These are phyloP conservation scores for Ephemerocybe angulata DNA, from an alignment of 768 basidiomycete species.

Conservation along the genomic window DNA sequence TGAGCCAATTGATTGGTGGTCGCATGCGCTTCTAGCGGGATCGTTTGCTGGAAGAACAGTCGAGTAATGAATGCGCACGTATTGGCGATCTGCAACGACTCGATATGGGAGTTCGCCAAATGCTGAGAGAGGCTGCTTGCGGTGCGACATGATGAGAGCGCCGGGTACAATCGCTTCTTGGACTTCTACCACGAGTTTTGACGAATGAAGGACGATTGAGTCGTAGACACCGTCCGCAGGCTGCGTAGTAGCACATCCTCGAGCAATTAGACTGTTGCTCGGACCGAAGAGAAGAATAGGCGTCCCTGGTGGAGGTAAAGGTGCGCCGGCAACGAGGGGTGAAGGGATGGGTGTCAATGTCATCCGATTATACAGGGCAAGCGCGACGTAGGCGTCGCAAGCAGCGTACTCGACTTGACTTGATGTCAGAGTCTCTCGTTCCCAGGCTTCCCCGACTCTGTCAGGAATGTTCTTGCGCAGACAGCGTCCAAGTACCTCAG, in stretches of 20 bases:
- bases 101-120: conserved; percentile 16
- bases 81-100: conserved; percentile 8
- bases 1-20: no score
- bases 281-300: conserved; percentile 3
- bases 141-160: conserved; percentile 14
- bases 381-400: conserved; percentile 13
- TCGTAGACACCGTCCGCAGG: not conserved
- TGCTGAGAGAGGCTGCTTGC: conserved; percentile 6
- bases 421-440: conserved; percentile 7
- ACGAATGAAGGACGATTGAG: not conserved
- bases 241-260: not conserved
- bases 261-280: not conserved
- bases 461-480: conserved; percentile 18
- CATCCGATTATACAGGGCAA: conserved; percentile 19
- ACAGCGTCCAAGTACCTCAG: conserved; percentile 17
- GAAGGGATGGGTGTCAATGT: not conserved
- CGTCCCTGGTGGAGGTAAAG: not conserved
- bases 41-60: not conserved
- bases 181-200: conserved; percentile 12
- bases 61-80: conserved; percentile 9
- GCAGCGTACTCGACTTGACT: conserved; percentile 15
- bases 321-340: not conserved
- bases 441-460: conserved; percentile 15
- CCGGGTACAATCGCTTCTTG: conserved; percentile 14
- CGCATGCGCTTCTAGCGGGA: no score